Evolutionary conservation across 306 rosid genomes (phyloP).

Genomic region (cucumber (Cucumis sativus)): Cucumber_9930_V3 NC_026658.2:22104501-22105000

Average conservation of each 20-base stretch:
- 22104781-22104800: constrained; percentile 29
- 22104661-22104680: constrained; percentile 32
- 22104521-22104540: constrained; percentile 32
- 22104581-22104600: constrained; percentile 39
- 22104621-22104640: constrained; percentile 58
- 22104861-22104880: constrained; percentile 38
- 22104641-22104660: constrained; percentile 64
- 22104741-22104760: constrained; percentile 23
- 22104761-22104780: constrained; percentile 14
- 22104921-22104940: constrained; percentile 25
- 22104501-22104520: constrained; percentile 53
- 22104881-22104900: constrained; percentile 33
- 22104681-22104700: constrained; percentile 8
- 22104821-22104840: constrained; percentile 32
- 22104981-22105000: constrained; percentile 30
- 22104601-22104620: constrained; percentile 39
- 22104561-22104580: constrained; percentile 14
- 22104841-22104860: constrained; percentile 54
- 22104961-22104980: constrained; percentile 50
- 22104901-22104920: constrained; percentile 23
- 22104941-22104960: constrained; percentile 36
- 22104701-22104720: constrained; percentile 66
- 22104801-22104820: constrained; percentile 32
- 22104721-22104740: constrained; percentile 30
- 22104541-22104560: constrained; percentile 23